These are phyloP conservation scores for Xylariaceae sp. DNA, from an alignment of 2,329 filamentous ascomycete species.

Conservation along the genomic window DNA sequence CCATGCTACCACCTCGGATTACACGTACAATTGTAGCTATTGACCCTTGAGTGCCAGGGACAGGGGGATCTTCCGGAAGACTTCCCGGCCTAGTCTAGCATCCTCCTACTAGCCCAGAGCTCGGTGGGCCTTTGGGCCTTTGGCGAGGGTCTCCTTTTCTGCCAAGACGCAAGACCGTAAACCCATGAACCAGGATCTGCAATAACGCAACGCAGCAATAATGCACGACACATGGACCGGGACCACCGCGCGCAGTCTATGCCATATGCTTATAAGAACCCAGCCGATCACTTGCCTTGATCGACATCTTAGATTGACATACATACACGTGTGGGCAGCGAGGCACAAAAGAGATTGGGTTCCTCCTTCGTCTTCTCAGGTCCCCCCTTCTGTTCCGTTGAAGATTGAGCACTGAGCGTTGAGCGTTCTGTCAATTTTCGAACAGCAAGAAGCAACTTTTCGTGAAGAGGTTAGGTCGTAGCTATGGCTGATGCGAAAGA, in stretches of 20 bases:
- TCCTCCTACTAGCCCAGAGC: background rate
- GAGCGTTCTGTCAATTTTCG: background rate
- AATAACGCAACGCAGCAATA: constrained; percentile 10
- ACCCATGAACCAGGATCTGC: background rate
- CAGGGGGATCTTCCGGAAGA: constrained; percentile 6
- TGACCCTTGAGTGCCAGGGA: no score
- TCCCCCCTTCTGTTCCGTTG: background rate
- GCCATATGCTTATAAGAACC: constrained; percentile 4
- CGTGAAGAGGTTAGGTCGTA: background rate
- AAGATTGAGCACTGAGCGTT: background rate
- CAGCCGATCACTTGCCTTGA: constrained; percentile 8
- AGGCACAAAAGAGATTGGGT: constrained; percentile 1
- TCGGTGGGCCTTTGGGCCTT: no score
- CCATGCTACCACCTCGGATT: no score
- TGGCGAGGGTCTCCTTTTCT: constrained; percentile 6
- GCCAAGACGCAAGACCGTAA: background rate
- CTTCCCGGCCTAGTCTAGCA: constrained; percentile 3
- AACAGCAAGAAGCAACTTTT: background rate
- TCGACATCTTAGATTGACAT: background rate
- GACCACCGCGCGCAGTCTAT: no score
- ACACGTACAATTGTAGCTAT: no score
- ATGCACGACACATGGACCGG: background rate
- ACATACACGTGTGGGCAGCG: constrained; percentile 7
- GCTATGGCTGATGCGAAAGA: constrained; percentile 4
- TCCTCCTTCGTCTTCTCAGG: background rate